Evolutionary conservation across 352 stramenopile species (phyloP).

Genomic region (Peronospora tabacina): DNA sequence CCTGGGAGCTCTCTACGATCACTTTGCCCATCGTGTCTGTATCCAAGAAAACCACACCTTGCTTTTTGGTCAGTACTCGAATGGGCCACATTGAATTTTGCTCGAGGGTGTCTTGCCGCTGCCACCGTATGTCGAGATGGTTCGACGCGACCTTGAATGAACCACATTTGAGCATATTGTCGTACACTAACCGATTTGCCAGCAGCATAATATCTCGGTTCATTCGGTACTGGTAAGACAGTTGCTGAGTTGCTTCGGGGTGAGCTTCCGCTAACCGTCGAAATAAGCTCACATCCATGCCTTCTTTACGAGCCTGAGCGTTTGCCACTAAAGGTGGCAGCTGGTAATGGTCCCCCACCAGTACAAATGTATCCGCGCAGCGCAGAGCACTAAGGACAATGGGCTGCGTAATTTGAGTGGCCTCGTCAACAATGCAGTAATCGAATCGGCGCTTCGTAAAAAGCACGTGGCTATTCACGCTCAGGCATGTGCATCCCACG

Average conservation of each 20-base stretch:
- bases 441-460: conserved; percentile 90
- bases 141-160: conserved; percentile 48
- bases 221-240: conserved; percentile 99
- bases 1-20: conserved; percentile 19
- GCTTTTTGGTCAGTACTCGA: conserved; percentile 31
- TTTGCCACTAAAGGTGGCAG: conserved; percentile 93
- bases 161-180: conserved; percentile 91
- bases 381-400: conserved; percentile 90
- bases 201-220: conserved; percentile 93
- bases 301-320: conserved; percentile 73
- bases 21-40: conserved; percentile 50
- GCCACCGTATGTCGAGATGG: conserved; percentile 29
- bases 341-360: conserved; percentile 98
- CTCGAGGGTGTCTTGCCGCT: conserved; percentile 7
- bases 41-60: conserved; percentile 82
- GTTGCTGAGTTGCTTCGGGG: conserved; percentile 80
- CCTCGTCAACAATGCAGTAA: conserved; percentile 98
- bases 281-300: conserved; percentile 89
- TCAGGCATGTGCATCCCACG: conserved; percentile 71
- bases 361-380: conserved; percentile 90
- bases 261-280: conserved; percentile 88
- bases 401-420: conserved; percentile 96
- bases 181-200: conserved; percentile 91
- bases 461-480: conserved; percentile 66
- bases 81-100: conserved; percentile 29